A percentile compares a stretch with the other conserved stretches of the same genome.
These are phyloP conservation scores for Astragalus membranaceus DNA, from an alignment of 306 rosid genomes.

Conservation along the genomic window DNA sequence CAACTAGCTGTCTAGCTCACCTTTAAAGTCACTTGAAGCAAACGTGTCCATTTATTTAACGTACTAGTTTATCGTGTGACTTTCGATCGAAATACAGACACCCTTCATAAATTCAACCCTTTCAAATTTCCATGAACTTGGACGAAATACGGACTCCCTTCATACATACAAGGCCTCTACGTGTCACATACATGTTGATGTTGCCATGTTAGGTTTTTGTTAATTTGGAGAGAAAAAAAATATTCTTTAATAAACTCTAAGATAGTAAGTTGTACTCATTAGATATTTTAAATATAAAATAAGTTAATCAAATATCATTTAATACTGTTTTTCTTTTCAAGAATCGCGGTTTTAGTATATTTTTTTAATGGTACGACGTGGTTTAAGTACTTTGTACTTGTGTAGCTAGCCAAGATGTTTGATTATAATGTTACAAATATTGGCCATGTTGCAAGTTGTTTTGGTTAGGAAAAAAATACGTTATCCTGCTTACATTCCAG, in stretches of 20 bases:
- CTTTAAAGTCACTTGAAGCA: too few species aligned
- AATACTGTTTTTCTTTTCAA: too few species aligned
- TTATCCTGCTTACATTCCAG: background rate
- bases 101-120: slow-evolving; percentile 24
- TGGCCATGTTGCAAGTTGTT: too few species aligned
- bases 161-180: background rate
- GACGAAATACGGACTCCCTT: slow-evolving; percentile 9
- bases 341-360: too few species aligned
- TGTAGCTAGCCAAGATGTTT: background rate
- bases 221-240: background rate
- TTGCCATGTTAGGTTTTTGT: background rate
- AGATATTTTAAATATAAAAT: background rate
- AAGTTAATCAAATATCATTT: background rate
- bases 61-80: too few species aligned
- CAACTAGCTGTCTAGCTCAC: too few species aligned
- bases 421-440: background rate
- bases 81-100: too few species aligned
- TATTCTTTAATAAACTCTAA: background rate
- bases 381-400: too few species aligned
- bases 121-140: slow-evolving; percentile 19
- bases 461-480: too few species aligned
- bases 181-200: background rate
- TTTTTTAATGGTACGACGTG: too few species aligned
- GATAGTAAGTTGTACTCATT: background rate
- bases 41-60: too few species aligned